Percentiles rank a stretch among this genome's conserved stretches.
Evolutionary conservation across 2,329 filamentous ascomycete species (phyloP).

Genomic region (Bertia moriformis): DNA sequence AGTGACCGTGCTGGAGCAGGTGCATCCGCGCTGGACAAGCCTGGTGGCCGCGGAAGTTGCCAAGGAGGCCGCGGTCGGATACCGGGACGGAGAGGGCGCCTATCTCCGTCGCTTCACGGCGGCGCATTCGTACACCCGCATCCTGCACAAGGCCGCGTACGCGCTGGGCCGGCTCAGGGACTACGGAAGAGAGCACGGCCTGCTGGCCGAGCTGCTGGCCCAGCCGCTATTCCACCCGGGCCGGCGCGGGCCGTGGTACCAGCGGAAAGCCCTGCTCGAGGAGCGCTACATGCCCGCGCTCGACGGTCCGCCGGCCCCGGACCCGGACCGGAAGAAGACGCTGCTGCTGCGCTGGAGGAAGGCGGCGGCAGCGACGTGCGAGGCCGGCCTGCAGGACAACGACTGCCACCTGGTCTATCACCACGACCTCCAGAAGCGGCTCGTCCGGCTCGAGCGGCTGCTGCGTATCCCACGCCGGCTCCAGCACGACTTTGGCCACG

Average conservation of each 20-base stretch:
- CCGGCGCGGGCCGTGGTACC: constrained; percentile 82
- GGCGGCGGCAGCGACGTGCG: constrained; percentile 66
- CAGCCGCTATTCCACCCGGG: constrained; percentile 77
- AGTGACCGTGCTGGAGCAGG: constrained; percentile 55
- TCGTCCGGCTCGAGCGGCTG: constrained; percentile 77
- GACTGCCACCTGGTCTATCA: constrained; percentile 87
- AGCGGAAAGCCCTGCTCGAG: constrained; percentile 82
- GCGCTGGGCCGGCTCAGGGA: constrained; percentile 72
- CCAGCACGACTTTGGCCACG: constrained; percentile 87
- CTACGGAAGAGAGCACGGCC: constrained; percentile 59
- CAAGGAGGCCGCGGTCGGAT: constrained; percentile 65
- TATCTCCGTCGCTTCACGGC: constrained; percentile 84
- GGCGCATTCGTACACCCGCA: constrained; percentile 82
- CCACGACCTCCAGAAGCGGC: constrained; percentile 83
- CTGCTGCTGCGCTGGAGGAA: constrained; percentile 76
- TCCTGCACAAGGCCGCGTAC: constrained; percentile 74
- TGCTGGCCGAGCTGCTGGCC: constrained; percentile 60
- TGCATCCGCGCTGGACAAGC: constrained; percentile 68
- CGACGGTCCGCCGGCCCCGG: constrained; percentile 27
- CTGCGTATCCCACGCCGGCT: constrained; percentile 69
- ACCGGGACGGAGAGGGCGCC: constrained; percentile 70
- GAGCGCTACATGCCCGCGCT: constrained; percentile 80
- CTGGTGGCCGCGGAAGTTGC: constrained; percentile 60
- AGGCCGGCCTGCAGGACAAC: constrained; percentile 70
- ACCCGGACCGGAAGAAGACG: constrained; percentile 58